Base-by-base conservation (phyloP, 2,329 filamentous ascomycete species). In the Ophiocordyceps unilateralis region DNA sequence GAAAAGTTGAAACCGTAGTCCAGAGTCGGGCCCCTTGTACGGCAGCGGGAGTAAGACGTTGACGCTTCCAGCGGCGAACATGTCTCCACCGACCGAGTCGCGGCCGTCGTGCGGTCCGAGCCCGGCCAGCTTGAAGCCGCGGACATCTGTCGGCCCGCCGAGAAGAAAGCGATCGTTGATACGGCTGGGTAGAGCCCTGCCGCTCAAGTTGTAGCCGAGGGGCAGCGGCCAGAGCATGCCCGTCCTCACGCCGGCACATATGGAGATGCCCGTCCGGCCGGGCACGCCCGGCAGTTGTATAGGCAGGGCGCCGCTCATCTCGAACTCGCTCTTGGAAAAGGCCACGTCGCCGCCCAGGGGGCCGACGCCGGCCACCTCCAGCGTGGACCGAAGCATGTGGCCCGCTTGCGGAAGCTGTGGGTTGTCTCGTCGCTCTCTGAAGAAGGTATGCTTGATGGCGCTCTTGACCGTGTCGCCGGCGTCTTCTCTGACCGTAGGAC, bases 151-250 rank as follows among this genome's bases (percentile, higher is more conserved):
- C 4, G 91, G 89, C 0, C 91, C 91, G 38, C 91, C 91, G 26
- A 98, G 82, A 55, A 87, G 78, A 66, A 98, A 98, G 39, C 91
- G 85, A 60, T 98, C 91, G 57, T 93, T 95, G 54, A 96, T 74
- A 24, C 85, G 78, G 50, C 84, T 93, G 5, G 81, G 75, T 21
- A 72, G 68, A 0, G 80, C 72, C 19, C 66, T 64, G 41, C 66
- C 65, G 17, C 61, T 54, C 42, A 69, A 52, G 15, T 64, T 60
- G 51, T 70, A 74, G 7, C 76, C 76, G 8, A 82, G 64, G 2
- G 83, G 72, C 15, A 98, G 67, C 1, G 91, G 91, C 57, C 82
- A 93, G 9, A 98, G 69, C 41, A 94, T 58, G 30, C 91, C 91
- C 19, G 83, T 76, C 42, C 89, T 76, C 44, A 96, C 65, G 14